phyloP scores from a whole-genome alignment of 1,284 basidiomycete species.

The Kalmanozyma brasiliensis region DNA sequence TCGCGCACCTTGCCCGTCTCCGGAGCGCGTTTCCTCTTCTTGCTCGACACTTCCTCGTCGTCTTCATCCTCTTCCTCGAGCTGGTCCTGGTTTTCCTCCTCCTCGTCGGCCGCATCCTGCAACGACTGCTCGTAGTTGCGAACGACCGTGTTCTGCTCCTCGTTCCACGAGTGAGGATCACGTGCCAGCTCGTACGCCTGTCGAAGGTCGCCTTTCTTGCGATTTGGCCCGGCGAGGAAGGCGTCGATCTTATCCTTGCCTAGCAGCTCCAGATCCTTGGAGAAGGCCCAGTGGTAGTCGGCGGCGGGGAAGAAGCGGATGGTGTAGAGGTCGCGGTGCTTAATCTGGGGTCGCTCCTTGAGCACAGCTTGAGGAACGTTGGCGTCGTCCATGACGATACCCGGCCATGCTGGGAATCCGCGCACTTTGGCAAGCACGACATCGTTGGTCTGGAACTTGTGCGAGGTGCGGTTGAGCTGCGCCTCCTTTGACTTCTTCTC shows the following conservation, averaged over 20 bases:
- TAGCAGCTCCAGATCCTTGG: conserved; percentile 84
- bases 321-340: conserved; percentile 79
- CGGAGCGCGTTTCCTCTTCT: conserved; percentile 43
- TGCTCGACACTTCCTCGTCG: conserved; percentile 71
- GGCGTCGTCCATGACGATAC: conserved; percentile 82
- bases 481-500: conserved; percentile 50
- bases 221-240: conserved; percentile 78
- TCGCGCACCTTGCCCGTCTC: conserved; percentile 42
- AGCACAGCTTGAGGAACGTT: conserved; percentile 74
- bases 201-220: conserved; percentile 81
- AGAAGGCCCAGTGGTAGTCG: conserved; percentile 86
- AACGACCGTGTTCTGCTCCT: conserved; percentile 55
- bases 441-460: conserved; percentile 72
- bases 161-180: conserved; percentile 75
- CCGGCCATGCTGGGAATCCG: conserved; percentile 93
- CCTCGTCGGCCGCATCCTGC: conserved; percentile 74
- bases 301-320: conserved; percentile 89
- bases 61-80: conserved; percentile 75
- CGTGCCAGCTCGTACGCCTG: conserved; percentile 84
- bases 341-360: conserved; percentile 77
- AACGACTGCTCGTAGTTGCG: conserved; percentile 44
- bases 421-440: conserved; percentile 91
- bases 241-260: conserved; percentile 83
- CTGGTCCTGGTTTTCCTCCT: conserved; percentile 72
- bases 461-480: conserved; percentile 36